Conservation (phyloP, 2,329 filamentous ascomycete species). For the Colletotrichum orbiculare region DNA sequence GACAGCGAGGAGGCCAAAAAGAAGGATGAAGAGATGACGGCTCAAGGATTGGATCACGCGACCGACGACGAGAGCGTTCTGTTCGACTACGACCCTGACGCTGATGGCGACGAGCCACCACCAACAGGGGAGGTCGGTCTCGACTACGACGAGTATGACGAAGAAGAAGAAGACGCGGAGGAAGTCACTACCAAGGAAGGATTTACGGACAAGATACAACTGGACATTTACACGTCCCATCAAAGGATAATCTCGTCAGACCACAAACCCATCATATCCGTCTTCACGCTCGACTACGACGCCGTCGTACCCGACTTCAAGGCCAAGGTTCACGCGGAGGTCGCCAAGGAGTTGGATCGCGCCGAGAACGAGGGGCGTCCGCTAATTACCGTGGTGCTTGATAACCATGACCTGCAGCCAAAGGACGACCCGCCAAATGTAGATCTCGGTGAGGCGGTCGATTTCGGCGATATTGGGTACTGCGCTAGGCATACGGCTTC, state of each 20-base stretch:
- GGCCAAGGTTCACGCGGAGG: slow-evolving; percentile 84
- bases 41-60: slow-evolving; percentile 78
- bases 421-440: slow-evolving; percentile 40
- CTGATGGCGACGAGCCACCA: slow-evolving; percentile 66
- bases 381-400: slow-evolving; percentile 83
- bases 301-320: slow-evolving; percentile 88
- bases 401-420: slow-evolving; percentile 59
- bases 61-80: slow-evolving; percentile 83
- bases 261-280: slow-evolving; percentile 88
- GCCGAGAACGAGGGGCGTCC: slow-evolving; percentile 92
- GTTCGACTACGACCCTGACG: slow-evolving; percentile 90
- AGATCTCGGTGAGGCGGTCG: slow-evolving; percentile 68
- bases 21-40: slow-evolving; percentile 87
- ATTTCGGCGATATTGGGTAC: slow-evolving; percentile 82
- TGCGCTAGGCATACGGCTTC: slow-evolving; percentile 72
- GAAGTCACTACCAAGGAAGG: slow-evolving; percentile 68
- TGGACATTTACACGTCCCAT: slow-evolving; percentile 83
- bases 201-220: slow-evolving; percentile 62
- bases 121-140: slow-evolving; percentile 53
- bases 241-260: slow-evolving; percentile 93
- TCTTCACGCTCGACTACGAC: slow-evolving; percentile 88
- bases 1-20: slow-evolving; percentile 76
- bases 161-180: slow-evolving; percentile 57
- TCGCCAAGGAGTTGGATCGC: slow-evolving; percentile 87
- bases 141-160: slow-evolving; percentile 71